Base-by-base conservation (phyloP, 2,329 filamentous ascomycete species). In the Dactylellina parvicollis region DNA sequence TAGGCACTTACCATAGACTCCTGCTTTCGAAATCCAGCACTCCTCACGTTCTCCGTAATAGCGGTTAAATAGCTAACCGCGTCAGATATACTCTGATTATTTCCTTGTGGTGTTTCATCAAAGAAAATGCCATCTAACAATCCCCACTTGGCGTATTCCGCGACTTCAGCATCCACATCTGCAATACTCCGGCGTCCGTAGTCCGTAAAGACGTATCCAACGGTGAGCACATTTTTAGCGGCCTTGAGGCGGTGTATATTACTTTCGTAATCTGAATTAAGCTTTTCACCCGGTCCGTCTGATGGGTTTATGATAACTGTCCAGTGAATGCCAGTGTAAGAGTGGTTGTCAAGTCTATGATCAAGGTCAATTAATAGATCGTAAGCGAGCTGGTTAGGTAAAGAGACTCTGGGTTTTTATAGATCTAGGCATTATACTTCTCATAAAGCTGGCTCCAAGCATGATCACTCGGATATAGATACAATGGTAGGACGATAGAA, bases 251-350 rank as follows among this genome's bases (percentile, higher is more conserved):
- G 60, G 14, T 47, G 47, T 10, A 65, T 24, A 38, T 55, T 55
- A 14, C 34, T 26, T 18, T 26, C 30, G 47, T 65, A 65, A 10
- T 65, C 49, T 1, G 60, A 3, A 10, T 46, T 36, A 36, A 55
- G n/a, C 36, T n/a, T 12, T 2, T 65, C 40, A 2, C 49, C 60
- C 3, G 60, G 49, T 8, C 60, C 60, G 20, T 65, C n/a, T 8
- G 60, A 65, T 34, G 60, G 60, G 18, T 65, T 65, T 24, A 65
- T 38, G 16, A 65, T 65, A 16, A 65, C 18, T 7, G 47, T 65
- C 60, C 60, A 65, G 8, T 65, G 34, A 16, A 65, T 65, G 2
- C 60, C 60, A 26, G 47, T 65, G 12, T 65, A 65, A 1, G 60
- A 65, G 28, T 55, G 14, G 18, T 65, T 65, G 10, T 65, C 49